Conservation (phyloP, 2,329 filamentous ascomycete genomes). For the Pseudopithomyces maydicus region DNA sequence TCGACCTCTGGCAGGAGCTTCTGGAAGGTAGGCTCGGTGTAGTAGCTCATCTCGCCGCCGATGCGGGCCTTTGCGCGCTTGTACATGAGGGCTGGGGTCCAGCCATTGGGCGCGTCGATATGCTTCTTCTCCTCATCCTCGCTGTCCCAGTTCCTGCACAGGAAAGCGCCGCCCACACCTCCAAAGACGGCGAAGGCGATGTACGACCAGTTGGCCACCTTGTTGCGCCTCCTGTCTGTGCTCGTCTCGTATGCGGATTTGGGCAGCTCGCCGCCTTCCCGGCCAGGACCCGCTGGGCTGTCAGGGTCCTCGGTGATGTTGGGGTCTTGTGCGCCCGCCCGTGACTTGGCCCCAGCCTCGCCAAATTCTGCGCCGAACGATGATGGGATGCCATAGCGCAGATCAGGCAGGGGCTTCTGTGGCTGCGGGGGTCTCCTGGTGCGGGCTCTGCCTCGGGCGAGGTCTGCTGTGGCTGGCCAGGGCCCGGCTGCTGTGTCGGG, state of each 20-base stretch:
- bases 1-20: constrained; percentile 86
- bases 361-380: constrained; percentile 80
- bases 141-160: constrained; percentile 85
- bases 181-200: constrained; percentile 61
- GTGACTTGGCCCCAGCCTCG: constrained; percentile 44
- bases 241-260: constrained; percentile 89
- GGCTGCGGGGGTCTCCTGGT: constrained; percentile 55
- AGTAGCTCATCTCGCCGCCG: constrained; percentile 81
- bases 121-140: constrained; percentile 73
- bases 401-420: constrained; percentile 76
- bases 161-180: constrained; percentile 68
- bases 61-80: constrained; percentile 77
- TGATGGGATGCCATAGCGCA: constrained; percentile 93
- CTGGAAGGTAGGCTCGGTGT: constrained; percentile 92
- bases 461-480: neutral
- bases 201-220: constrained; percentile 77
- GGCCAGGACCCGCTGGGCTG: constrained; percentile 48
- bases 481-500: constrained; percentile 27
- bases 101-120: constrained; percentile 77
- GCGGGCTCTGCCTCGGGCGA: constrained; percentile 36
- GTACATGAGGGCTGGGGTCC: constrained; percentile 77
- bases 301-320: constrained; percentile 59
- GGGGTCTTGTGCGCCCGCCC: constrained; percentile 33
- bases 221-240: constrained; percentile 78
- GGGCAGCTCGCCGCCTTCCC: constrained; percentile 70